Evolutionary conservation across 139 green algal species (phyloP).

Genomic region (Coccomyxa sp.): DNA sequence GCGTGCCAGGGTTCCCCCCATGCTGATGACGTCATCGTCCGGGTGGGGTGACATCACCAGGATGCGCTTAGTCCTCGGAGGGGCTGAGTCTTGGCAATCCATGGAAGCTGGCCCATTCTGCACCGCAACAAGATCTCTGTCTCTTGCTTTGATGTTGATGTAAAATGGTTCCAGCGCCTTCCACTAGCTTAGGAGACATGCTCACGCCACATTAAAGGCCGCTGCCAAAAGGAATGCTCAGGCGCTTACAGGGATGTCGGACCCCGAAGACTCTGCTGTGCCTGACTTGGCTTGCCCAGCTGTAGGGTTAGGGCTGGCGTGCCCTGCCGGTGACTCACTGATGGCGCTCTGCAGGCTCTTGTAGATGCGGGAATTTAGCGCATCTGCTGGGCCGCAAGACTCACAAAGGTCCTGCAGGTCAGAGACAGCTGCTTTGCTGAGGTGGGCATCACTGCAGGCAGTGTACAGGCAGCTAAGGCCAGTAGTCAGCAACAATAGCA

Average conservation of each 20-base stretch:
- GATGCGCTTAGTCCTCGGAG: constrained; percentile 7
- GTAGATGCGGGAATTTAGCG: constrained; percentile 10
- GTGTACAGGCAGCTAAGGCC: background rate
- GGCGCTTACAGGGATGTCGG: too few relatives aligned
- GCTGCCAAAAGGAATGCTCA: too few relatives aligned
- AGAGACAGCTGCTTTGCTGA: background rate
- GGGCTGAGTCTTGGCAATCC: too few relatives aligned
- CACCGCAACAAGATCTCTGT: too few relatives aligned
- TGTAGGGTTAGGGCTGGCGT: too few relatives aligned
- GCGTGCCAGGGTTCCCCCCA: constrained; percentile 19
- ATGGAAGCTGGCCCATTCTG: too few relatives aligned
- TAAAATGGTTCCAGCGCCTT: too few relatives aligned
- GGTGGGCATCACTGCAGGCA: background rate
- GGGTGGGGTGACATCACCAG: constrained; percentile 21
- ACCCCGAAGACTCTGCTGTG: background rate
- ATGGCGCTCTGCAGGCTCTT: constrained; percentile 13
- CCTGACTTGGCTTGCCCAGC: background rate
- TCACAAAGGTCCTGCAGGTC: constrained; percentile 12
- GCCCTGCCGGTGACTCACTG: background rate
- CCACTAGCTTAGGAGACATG: background rate
- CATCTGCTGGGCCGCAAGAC: constrained; percentile 7
- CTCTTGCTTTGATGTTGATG: too few relatives aligned
- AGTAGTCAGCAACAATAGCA: background rate
- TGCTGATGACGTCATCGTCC: constrained; percentile 24
- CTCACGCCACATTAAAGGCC: too few relatives aligned